Conservation (phyloP, 208 protist genomes). For the Crithidia sp. region DNA sequence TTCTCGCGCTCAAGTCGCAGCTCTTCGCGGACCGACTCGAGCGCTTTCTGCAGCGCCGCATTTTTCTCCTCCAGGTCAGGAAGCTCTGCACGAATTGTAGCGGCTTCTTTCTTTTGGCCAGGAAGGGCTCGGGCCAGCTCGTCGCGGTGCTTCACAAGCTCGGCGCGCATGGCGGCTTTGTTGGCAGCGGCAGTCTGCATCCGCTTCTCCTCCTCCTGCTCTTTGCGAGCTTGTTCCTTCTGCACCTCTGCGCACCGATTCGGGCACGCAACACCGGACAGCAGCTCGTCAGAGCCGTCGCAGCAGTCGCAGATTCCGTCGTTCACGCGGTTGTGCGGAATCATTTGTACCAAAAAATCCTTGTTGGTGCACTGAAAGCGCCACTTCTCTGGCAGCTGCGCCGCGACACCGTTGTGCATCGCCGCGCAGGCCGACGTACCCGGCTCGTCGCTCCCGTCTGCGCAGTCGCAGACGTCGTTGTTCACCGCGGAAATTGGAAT, state of each 20-base stretch:
- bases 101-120: slow-evolving; percentile 24
- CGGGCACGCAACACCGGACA: slow-evolving; percentile 40
- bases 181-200: slow-evolving; percentile 20
- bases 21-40: slow-evolving; percentile 41
- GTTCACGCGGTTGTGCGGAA: slow-evolving; percentile 81
- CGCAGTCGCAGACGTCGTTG: slow-evolving; percentile 96
- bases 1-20: slow-evolving; percentile 22
- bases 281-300: slow-evolving; percentile 92
- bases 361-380: slow-evolving; percentile 89
- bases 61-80: slow-evolving; percentile 27
- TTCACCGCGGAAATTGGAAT: slow-evolving; percentile 88
- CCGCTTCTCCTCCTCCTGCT: slow-evolving; percentile 30
- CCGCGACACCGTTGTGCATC: slow-evolving; percentile 5
- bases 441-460: slow-evolving; percentile 95
- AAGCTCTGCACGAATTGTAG: slow-evolving; percentile 20
- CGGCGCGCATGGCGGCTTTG: slow-evolving; percentile 38
- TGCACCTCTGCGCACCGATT: slow-evolving; percentile 67
- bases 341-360: slow-evolving; percentile 43
- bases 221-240: slow-evolving; percentile 31
- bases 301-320: slow-evolving; percentile 96
- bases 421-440: slow-evolving; percentile 77
- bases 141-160: slow-evolving; percentile 31
- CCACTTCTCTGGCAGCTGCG: slow-evolving; percentile 24
- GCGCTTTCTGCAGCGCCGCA: slow-evolving; percentile 31
- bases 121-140: slow-evolving; percentile 8